Evolutionary conservation across 495 filamentous ascomycete species (phyloP).

Genomic region (Hypoxylon fuscum): DNA sequence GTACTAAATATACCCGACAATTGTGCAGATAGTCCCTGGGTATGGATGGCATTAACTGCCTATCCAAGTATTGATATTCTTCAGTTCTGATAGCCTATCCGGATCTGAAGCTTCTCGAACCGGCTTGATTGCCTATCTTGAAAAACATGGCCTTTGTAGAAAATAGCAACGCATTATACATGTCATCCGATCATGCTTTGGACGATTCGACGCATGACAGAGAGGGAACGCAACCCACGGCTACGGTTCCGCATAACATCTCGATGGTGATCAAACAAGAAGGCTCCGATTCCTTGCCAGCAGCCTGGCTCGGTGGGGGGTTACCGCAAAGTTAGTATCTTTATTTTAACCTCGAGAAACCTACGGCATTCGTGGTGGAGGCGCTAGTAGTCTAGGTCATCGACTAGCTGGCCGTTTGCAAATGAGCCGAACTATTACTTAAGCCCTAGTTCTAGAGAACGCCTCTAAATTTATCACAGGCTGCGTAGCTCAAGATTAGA

Average conservation of each 20-base stretch:
- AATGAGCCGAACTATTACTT: too few species aligned
- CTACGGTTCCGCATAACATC: constrained; percentile 5
- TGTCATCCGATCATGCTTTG: background rate
- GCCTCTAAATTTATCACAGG: too few species aligned
- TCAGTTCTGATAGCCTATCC: background rate
- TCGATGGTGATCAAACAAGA: constrained; percentile 19
- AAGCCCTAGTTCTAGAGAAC: too few species aligned
- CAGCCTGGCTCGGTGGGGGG: background rate
- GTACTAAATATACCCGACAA: too few species aligned
- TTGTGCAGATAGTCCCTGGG: too few species aligned
- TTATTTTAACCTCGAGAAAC: background rate
- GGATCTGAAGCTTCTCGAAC: too few species aligned
- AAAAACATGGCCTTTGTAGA: background rate
- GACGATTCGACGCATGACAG: background rate
- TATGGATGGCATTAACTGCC: too few species aligned
- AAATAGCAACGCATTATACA: background rate
- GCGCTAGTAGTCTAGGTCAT: too few species aligned
- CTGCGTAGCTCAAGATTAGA: too few species aligned
- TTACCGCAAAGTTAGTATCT: background rate
- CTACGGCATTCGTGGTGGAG: too few species aligned
- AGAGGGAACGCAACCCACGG: background rate
- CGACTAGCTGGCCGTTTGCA: constrained; percentile 1
- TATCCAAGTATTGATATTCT: too few species aligned
- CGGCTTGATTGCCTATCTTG: too few species aligned
- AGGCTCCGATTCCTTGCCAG: constrained; percentile 2